phyloP scores from a whole-genome alignment of 129 eudicot genomes.

The Rutidosis leptorrhynchoides region DNA sequence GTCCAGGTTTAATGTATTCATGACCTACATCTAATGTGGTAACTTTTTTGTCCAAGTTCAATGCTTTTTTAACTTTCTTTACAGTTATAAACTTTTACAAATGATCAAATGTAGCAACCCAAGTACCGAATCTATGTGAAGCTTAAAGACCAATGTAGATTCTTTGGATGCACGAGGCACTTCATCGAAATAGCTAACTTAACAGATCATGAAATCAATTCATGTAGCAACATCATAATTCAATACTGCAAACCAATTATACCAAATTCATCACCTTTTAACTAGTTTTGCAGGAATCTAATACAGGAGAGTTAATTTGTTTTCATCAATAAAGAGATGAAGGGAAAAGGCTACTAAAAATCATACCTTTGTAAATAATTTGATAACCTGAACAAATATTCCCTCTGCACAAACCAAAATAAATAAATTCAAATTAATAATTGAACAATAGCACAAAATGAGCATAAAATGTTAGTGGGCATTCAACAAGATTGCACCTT shows the following conservation, averaged over 20 bases:
- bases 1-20: slow-evolving; percentile 11
- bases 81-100: not conserved
- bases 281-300: not conserved
- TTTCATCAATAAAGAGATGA: not conserved
- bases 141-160: slow-evolving; percentile 19
- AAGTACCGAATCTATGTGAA: not conserved
- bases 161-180: not conserved
- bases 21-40: not conserved
- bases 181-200: not conserved
- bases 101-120: not conserved
- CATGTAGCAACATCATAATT: not conserved
- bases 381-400: slow-evolving; percentile 13
- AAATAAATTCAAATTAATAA: not conserved
- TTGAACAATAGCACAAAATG: not conserved
- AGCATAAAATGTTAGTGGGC: slow-evolving; percentile 19
- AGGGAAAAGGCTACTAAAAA: not conserved
- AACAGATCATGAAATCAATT: not conserved
- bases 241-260: not conserved
- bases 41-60: slow-evolving; percentile 1
- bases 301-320: not conserved
- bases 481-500: slow-evolving; percentile 1
- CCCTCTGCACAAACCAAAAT: not conserved
- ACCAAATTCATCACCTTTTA: not conserved
- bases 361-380: slow-evolving; percentile 33
- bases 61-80: not conserved